Evolutionary conservation across 2,329 filamentous ascomycete species (phyloP), one percentile per base, ranked within the genome.

Genomic region (Fusarium newnesense): DNA sequence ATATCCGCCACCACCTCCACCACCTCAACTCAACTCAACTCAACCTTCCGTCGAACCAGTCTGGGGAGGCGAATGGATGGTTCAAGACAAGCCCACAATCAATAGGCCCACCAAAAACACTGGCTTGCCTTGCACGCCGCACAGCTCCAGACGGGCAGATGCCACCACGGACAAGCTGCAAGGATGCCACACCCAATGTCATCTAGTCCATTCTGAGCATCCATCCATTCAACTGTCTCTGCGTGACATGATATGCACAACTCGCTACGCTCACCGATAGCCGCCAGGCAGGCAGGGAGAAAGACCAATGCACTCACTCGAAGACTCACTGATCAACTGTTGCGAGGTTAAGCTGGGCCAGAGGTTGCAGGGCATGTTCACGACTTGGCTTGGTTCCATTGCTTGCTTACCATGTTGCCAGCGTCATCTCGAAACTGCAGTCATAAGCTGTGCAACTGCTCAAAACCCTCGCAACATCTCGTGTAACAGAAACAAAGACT

Each of bases 171-270:
- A 64, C 71, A 74, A 53, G 24, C 50, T 53, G 34, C 50, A 53
- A 65, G 63, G 71, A 65, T 74, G 60, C 52, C 67, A 68, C 71
- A 74, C 71, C 67, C 64, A 74, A 49, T 74, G 50, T 60, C 70
- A 65, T 71, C 63, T 64, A 57, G 56, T 69, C 57, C 49, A 43
- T 52, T 56, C 46, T 67, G 63, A 47, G 40, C 69, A 56, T 69
- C 49, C 53, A 21, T 58, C 50, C 66, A 70, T 73, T 65, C 67
- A 74, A 49, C 62, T 30, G 46, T 73, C 65, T 72, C 70, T 74
- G 75, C 75, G 73, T 77, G 72, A 77, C 75, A 73, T 75, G 73
- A 72, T 67, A 77, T 76, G 75, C 75, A 73, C 70, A 75, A 67
- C 58, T 69, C 60, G 60, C 73, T 74, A 42, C 62, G 36, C 52